Base-by-base conservation (phyloP, 306 rosid species). In the Vigna trinervia region DNA sequence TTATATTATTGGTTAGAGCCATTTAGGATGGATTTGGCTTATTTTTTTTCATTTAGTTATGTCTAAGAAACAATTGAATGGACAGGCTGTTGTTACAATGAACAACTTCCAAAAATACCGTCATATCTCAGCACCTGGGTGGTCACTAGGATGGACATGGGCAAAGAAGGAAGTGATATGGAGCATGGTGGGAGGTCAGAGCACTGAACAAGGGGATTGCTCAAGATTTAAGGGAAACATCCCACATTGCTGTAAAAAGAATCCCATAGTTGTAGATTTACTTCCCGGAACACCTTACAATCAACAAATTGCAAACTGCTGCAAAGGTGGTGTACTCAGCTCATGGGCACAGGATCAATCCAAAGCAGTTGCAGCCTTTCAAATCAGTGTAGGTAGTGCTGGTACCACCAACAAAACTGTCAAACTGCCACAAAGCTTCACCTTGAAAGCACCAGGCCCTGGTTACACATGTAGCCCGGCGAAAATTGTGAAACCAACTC, bases 151-250 rank as follows among this genome's bases (percentile, higher is more conserved):
- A 43, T 94, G 98, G 98, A 80, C 89, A 48, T 94, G 98, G 98
- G 87, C 89, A 12, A 92, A 92, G 88, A 92, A 87, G 82, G 98
- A 94, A 87, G 80, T 94, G 48, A 90, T 94, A 75, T 94, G 98
- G 98, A 57, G 7, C 80, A 89, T 90, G 91, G 7, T 82, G 46
- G 98, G 98, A 48, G 93, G 86, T 52, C 93, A 94, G 71, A 23
- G 94, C 54, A 94, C 94, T 6, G 97, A 92, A 43, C 96, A 94
- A 85, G 98, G 98, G 26, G 98, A 94, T 78, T 94, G 98, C 78
- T 94, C 98, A 32, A 87, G 82, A 61, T 91, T 45, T 52, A 94
- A 88, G 56, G 85, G 69, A 8, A 81, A 5, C 68, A 32, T 61
- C 51, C 98, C 98, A 2, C 90, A 94, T 83, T 87, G 91, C 86